Evolutionary conservation across 352 stramenopile genomes (phyloP).

Genomic region (Pythium dissotocum): DNA sequence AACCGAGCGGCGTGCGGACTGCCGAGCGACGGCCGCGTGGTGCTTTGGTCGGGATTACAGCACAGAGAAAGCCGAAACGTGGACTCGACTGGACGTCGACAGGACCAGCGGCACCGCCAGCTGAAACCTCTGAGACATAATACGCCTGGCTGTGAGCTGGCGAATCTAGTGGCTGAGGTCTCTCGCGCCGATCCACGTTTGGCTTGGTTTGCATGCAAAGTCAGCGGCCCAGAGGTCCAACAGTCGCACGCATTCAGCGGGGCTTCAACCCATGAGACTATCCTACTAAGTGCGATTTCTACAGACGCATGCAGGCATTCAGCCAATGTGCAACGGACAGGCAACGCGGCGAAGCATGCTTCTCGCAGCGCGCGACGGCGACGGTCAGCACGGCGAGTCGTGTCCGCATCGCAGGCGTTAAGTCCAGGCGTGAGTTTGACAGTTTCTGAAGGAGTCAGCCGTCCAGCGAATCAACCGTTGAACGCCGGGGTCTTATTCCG

Average conservation of each 20-base stretch:
- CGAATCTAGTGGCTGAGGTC: conserved; percentile 5
- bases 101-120: conserved; percentile 7
- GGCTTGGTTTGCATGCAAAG: conserved; percentile 15
- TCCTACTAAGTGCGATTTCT: conserved; percentile 9
- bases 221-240: not conserved
- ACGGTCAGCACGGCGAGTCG: not conserved
- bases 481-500: not conserved
- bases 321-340: too few relatives aligned
- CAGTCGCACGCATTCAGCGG: conserved; percentile 4
- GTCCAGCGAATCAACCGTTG: not conserved
- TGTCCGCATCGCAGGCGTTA: not conserved
- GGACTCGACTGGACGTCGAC: not conserved
- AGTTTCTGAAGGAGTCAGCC: not conserved
- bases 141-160: not conserved
- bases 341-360: not conserved
- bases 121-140: conserved; percentile 28
- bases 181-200: not conserved
- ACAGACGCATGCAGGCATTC: not conserved
- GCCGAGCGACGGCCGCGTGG: not conserved
- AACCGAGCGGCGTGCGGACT: not conserved
- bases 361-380: not conserved
- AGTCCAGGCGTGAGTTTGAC: not conserved
- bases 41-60: not conserved
- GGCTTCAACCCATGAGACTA: conserved; percentile 1
- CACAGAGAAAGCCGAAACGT: conserved; percentile 3